Evolutionary conservation across 345 rosid genomes (phyloP).

Genomic region (Boechera retrofracta): DNA sequence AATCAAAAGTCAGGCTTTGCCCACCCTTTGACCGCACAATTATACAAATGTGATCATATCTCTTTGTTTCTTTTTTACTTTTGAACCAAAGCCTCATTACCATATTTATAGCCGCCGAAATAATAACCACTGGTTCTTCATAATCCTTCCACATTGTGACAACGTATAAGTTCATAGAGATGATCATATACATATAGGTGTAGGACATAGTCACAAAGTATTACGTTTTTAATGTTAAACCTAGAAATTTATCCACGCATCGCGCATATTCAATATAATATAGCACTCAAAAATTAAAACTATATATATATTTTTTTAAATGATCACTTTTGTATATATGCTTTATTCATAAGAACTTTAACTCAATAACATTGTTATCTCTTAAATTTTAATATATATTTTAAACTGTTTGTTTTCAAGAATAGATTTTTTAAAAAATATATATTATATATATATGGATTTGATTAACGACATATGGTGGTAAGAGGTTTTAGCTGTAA

Average conservation of each 20-base stretch:
- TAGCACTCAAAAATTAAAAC: neutral
- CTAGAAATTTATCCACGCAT: neutral
- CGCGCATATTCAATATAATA: too few relatives aligned
- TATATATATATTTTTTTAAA: too few relatives aligned
- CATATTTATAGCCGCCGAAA: slow-evolving; percentile 39
- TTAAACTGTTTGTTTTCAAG: too few relatives aligned
- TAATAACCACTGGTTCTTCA: slow-evolving; percentile 26
- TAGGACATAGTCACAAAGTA: slow-evolving; percentile 11
- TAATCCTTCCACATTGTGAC: slow-evolving; percentile 27
- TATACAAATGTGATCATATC: slow-evolving; percentile 39
- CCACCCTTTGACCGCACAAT: slow-evolving; percentile 44
- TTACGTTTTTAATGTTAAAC: neutral
- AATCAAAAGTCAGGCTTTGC: slow-evolving; percentile 44
- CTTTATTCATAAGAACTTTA: neutral
- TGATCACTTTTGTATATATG: neutral
- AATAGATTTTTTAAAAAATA: too few relatives aligned
- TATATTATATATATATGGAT: too few relatives aligned
- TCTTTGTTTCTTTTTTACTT: slow-evolving; percentile 30
- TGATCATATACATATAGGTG: slow-evolving; percentile 1
- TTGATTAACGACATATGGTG: too few relatives aligned
- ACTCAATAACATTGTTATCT: neutral
- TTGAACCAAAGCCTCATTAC: slow-evolving; percentile 21
- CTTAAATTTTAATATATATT: too few relatives aligned
- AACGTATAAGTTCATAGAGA: slow-evolving; percentile 16
- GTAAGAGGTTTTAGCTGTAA: too few relatives aligned